phyloP scores from a whole-genome alignment of 805 yeast genomes.

The Myxozyma vanderwaltii region DNA sequence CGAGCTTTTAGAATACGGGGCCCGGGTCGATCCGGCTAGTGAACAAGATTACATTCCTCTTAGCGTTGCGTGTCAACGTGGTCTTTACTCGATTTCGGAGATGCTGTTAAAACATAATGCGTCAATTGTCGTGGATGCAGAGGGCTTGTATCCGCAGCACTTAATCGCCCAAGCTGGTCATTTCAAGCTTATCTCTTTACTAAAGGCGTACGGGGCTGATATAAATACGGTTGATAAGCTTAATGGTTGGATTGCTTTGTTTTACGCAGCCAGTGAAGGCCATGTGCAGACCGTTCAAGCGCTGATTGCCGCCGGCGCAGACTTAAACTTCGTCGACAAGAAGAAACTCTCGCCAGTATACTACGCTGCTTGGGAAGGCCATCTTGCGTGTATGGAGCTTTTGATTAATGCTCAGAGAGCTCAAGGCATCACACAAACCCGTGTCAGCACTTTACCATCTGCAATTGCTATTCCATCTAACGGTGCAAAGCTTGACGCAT shows the following conservation, averaged over 20 bases:
- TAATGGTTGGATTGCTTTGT: constrained; percentile 91
- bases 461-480: not conserved
- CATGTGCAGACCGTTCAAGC: constrained; percentile 68
- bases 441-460: not conserved
- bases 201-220: constrained; percentile 58
- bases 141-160: constrained; percentile 83
- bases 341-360: constrained; percentile 79
- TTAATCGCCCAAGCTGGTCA: constrained; percentile 86
- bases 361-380: constrained; percentile 94
- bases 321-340: constrained; percentile 68
- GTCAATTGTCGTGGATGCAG: constrained; percentile 66
- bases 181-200: constrained; percentile 62
- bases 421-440: not conserved
- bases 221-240: constrained; percentile 80
- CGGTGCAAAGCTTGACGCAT: not conserved
- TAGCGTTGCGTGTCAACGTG: constrained; percentile 85
- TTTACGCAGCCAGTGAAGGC: constrained; percentile 87
- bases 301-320: constrained; percentile 73
- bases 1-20: constrained; percentile 53
- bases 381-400: constrained; percentile 74
- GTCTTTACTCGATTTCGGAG: constrained; percentile 70
- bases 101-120: constrained; percentile 52
- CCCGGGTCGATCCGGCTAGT: constrained; percentile 44
- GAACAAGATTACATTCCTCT: constrained; percentile 57
- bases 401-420: constrained; percentile 49